A percentile compares a stretch with the other conserved stretches of the same genome.
Evolutionary conservation across 2,329 filamentous ascomycete species (phyloP).

Genomic region (Pseudogymnoascus sp.): DNA sequence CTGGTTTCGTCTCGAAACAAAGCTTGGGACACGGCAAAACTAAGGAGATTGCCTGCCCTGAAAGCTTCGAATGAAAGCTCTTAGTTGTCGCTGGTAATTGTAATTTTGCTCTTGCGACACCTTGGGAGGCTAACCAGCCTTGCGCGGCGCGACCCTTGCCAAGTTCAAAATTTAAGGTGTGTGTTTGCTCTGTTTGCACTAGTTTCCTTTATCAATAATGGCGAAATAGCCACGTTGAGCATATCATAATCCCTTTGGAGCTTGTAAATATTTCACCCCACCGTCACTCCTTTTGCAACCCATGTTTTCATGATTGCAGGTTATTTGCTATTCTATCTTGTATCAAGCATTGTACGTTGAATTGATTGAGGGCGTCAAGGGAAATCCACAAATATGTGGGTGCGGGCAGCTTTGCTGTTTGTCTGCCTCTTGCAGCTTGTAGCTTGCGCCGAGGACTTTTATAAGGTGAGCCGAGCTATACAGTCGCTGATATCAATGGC

Average conservation of each 20-base stretch:
- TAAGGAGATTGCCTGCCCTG: not conserved
- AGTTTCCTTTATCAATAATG: conserved; percentile 8
- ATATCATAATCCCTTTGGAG: not conserved
- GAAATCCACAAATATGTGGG: conserved; percentile 37
- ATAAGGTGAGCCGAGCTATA: conserved; percentile 50
- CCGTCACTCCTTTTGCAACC: conserved; percentile 14
- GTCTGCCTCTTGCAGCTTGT: conserved; percentile 48
- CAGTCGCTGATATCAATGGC: not conserved
- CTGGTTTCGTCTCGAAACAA: not conserved
- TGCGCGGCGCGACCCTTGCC: conserved; percentile 6
- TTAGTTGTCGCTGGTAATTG: not conserved
- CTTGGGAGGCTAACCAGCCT: conserved; percentile 6
- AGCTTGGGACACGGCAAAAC: not conserved
- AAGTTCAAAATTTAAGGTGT: conserved; percentile 9
- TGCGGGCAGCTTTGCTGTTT: conserved; percentile 45
- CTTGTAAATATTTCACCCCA: conserved; percentile 4
- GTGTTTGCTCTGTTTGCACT: conserved; percentile 13
- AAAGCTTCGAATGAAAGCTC: not conserved
- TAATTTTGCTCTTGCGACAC: not conserved
- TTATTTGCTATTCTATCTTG: conserved; percentile 12
- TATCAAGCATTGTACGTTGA: conserved; percentile 1
- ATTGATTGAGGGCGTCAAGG: conserved; percentile 1
- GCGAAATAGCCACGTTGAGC: conserved; percentile 13
- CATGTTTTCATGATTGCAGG: conserved; percentile 1
- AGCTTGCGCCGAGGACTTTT: conserved; percentile 64